phyloP scores from a whole-genome alignment of 805 yeast species.

The Candida methanosorbosa region DNA sequence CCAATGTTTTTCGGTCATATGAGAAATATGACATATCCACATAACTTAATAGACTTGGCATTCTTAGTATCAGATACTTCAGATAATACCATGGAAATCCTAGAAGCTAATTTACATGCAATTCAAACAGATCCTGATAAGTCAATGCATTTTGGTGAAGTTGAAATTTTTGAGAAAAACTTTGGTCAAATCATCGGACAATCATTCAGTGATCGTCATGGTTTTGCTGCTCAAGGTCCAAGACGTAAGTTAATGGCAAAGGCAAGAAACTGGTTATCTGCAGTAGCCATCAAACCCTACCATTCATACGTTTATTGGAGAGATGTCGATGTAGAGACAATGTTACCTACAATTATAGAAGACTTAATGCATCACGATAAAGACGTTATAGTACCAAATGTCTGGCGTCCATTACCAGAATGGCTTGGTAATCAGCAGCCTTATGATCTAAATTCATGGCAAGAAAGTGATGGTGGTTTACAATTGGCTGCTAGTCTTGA shows the following conservation, averaged over 20 bases:
- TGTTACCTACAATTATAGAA: constrained; percentile 77
- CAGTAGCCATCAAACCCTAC: constrained; percentile 81
- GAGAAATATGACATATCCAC: constrained; percentile 78
- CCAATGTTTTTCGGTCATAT: constrained; percentile 77
- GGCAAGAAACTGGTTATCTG: constrained; percentile 89
- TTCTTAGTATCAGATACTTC: constrained; percentile 84
- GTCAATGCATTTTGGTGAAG: constrained; percentile 65
- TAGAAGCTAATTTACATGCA: constrained; percentile 46
- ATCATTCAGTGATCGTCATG: constrained; percentile 87
- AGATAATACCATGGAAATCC: constrained; percentile 73
- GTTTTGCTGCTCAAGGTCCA: constrained; percentile 93
- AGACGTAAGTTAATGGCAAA: constrained; percentile 92
- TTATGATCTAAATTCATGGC: constrained; percentile 80
- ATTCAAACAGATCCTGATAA: constrained; percentile 61
- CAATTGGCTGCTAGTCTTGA: constrained; percentile 68
- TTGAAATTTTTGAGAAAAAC: constrained; percentile 84
- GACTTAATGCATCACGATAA: constrained; percentile 87
- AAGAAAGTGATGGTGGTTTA: constrained; percentile 74
- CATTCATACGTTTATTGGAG: constrained; percentile 98
- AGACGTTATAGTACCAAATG: constrained; percentile 92
- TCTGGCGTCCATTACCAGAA: constrained; percentile 85
- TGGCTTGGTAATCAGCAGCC: constrained; percentile 84
- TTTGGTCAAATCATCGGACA: constrained; percentile 93
- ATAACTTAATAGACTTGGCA: constrained; percentile 72
- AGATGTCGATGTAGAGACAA: constrained; percentile 94